These are phyloP conservation scores for Pholiota conissans DNA, from an alignment of 768 basidiomycete genomes.

Conservation along the genomic window DNA sequence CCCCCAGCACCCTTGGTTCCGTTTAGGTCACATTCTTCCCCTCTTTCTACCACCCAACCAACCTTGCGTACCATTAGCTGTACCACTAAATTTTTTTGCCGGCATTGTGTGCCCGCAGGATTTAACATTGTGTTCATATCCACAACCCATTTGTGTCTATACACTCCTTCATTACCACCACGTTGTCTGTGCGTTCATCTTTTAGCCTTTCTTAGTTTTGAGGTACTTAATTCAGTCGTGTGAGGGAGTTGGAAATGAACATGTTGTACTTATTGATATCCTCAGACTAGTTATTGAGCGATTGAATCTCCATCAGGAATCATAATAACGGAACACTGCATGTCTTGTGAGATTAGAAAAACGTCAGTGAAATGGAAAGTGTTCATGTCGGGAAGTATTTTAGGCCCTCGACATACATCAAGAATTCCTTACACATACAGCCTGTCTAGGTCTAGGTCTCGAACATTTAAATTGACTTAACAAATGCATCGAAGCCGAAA, in stretches of 20 bases:
- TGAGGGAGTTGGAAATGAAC: constrained; percentile 11
- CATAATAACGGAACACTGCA: no score
- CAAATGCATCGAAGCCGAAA: neutral
- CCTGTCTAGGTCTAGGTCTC: no score
- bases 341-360: no score
- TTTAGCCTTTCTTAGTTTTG: constrained; percentile 12
- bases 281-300: no score
- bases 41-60: neutral
- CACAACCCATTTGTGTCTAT: constrained; percentile 24
- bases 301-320: no score
- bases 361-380: neutral
- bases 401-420: no score
- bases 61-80: constrained; percentile 12
- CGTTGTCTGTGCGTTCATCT: constrained; percentile 12
- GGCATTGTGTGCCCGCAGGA: constrained; percentile 12
- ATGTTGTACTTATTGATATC: constrained; percentile 16
- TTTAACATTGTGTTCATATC: constrained; percentile 5
- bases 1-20: constrained; percentile 5
- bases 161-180: constrained; percentile 22
- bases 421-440: no score
- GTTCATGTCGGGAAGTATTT: neutral
- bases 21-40: constrained; percentile 9
- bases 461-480: neutral
- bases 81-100: constrained; percentile 13
- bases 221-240: constrained; percentile 10